Conservation (phyloP, 1,284 basidiomycete genomes). For the Pholiota adiposa region DNA sequence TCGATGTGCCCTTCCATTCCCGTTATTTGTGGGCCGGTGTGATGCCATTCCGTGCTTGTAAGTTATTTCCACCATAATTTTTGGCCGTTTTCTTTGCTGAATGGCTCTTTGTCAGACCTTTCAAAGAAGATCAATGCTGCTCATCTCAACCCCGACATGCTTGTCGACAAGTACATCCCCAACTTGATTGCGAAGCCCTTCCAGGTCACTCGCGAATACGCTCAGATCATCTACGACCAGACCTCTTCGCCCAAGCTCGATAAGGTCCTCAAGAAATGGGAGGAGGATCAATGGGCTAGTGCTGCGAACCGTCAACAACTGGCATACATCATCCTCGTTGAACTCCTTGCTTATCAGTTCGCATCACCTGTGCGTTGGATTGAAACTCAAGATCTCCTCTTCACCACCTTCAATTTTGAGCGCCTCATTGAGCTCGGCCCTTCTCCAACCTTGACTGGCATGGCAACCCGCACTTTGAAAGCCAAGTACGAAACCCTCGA, state of each 20-base stretch:
- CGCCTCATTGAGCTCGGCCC: slow-evolving; percentile 96
- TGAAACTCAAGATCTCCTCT: slow-evolving; percentile 96
- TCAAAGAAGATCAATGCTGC: slow-evolving; percentile 97
- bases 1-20: slow-evolving; percentile 99
- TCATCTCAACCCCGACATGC: slow-evolving; percentile 90
- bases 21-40: slow-evolving; percentile 99
- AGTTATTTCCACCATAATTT: slow-evolving; percentile 35
- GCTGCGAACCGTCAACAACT: slow-evolving; percentile 87
- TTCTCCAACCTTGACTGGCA: slow-evolving; percentile 93
- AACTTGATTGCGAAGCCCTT: slow-evolving; percentile 97
- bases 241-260: slow-evolving; percentile 93
- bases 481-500: slow-evolving; percentile 95
- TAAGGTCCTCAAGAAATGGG: slow-evolving; percentile 93
- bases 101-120: too few species aligned
- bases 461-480: slow-evolving; percentile 95
- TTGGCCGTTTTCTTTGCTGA: slow-evolving; percentile 12
- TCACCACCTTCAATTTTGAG: slow-evolving; percentile 90
- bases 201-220: slow-evolving; percentile 88
- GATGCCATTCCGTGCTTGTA: slow-evolving; percentile 93
- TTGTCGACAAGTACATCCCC: slow-evolving; percentile 95
- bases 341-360: slow-evolving; percentile 96
- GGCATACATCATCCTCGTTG: slow-evolving; percentile 94
- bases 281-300: slow-evolving; percentile 87
- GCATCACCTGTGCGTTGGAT: slow-evolving; percentile 98
- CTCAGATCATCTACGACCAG: slow-evolving; percentile 94